A percentile compares a stretch with the other conserved stretches of the same genome.
Evolutionary conservation across 805 yeast genomes (phyloP).

Genomic region (Saccharomyces jurei): DNA sequence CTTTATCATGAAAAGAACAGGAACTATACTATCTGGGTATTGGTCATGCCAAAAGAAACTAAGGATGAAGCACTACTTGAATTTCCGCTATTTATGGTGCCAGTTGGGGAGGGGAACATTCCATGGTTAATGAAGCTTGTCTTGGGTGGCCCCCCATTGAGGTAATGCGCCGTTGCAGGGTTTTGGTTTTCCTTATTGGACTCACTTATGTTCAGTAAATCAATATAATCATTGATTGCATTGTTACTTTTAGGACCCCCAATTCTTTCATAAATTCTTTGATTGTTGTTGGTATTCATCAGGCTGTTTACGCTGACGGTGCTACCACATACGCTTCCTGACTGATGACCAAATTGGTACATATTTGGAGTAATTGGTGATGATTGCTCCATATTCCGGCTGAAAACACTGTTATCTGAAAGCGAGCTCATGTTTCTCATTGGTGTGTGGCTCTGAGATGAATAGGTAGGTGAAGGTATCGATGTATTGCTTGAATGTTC

Average conservation of each 20-base stretch:
- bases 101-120: slow-evolving; percentile 22
- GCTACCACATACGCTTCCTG: slow-evolving; percentile 23
- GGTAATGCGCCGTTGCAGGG: slow-evolving; percentile 8
- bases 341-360: slow-evolving; percentile 23
- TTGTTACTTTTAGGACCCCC: slow-evolving; percentile 4
- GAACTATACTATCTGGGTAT: background rate
- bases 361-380: slow-evolving; percentile 30
- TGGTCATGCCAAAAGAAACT: slow-evolving; percentile 13
- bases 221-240: slow-evolving; percentile 3
- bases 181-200: slow-evolving; percentile 22
- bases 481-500: slow-evolving; percentile 4
- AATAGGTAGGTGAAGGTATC: slow-evolving; percentile 26
- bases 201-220: slow-evolving; percentile 6
- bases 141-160: slow-evolving; percentile 22
- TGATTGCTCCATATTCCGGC: slow-evolving; percentile 16
- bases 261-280: background rate
- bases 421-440: slow-evolving; percentile 27
- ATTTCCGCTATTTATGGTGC: slow-evolving; percentile 16
- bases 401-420: slow-evolving; percentile 28
- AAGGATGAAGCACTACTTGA: slow-evolving; percentile 22
- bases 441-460: slow-evolving; percentile 25
- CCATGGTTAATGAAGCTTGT: slow-evolving; percentile 24
- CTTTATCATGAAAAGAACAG: background rate
- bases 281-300: slow-evolving; percentile 7
- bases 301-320: slow-evolving; percentile 24